A percentile compares a stretch with the other conserved stretches of the same genome.
These are phyloP conservation scores for Penicillium sclerotigenum DNA, from an alignment of 2,329 filamentous ascomycete genomes.

Conservation along the genomic window DNA sequence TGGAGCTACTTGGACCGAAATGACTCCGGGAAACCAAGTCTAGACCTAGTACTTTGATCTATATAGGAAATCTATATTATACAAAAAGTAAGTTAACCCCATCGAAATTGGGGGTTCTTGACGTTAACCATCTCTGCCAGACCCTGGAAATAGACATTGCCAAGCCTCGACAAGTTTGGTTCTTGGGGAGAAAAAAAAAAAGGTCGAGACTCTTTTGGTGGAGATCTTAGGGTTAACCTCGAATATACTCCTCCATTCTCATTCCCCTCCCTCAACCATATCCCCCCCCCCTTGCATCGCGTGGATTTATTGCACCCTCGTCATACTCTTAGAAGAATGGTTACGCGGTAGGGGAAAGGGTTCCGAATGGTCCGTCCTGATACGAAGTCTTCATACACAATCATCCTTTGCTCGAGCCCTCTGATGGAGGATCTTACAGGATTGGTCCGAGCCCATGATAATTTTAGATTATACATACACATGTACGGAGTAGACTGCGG, in stretches of 20 bases:
- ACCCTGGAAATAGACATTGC: constrained; percentile 9
- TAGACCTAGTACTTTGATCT: not conserved
- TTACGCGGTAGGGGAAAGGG: constrained; percentile 22
- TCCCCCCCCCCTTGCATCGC: constrained; percentile 23
- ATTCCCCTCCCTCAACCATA: not conserved
- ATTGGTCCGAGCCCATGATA: constrained; percentile 3
- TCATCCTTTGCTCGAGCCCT: constrained; percentile 7
- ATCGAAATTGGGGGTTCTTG: constrained; percentile 16
- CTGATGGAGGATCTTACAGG: constrained; percentile 1
- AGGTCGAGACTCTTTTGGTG: constrained; percentile 16
- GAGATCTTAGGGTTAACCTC: constrained; percentile 4
- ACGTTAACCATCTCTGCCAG: constrained; percentile 16
- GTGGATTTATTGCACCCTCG: constrained; percentile 21
- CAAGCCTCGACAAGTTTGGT: constrained; percentile 10
- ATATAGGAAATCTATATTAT: not conserved
- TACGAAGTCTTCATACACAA: not conserved
- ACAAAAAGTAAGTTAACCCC: not conserved
- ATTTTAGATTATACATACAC: constrained; percentile 1
- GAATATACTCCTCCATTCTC: not conserved
- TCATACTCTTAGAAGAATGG: constrained; percentile 18
- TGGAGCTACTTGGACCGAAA: not conserved
- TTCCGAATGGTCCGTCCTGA: constrained; percentile 25
- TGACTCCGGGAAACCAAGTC: not conserved
- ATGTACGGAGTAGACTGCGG: not conserved
- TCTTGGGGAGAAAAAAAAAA: constrained; percentile 1